These are phyloP conservation scores for Sordariomycetes sp. DNA, from an alignment of 2,329 filamentous ascomycete species.

Conservation along the genomic window DNA sequence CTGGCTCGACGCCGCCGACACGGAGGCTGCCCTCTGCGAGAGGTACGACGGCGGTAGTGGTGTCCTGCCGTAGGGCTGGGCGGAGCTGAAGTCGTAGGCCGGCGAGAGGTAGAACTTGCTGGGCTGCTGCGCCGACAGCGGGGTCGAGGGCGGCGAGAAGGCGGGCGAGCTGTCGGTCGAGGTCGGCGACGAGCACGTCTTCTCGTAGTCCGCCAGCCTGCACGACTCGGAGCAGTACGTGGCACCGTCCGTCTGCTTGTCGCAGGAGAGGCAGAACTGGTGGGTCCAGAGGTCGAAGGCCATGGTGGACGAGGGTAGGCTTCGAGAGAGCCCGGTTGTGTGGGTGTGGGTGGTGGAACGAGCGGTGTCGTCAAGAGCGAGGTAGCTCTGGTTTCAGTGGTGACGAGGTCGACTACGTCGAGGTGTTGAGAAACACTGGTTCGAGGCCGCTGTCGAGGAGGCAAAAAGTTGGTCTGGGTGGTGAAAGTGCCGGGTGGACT, in stretches of 20 bases:
- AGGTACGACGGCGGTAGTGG: slow-evolving; percentile 27
- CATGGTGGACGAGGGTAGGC: slow-evolving; percentile 25
- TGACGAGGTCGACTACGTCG: neutral
- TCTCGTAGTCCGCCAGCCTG: slow-evolving; percentile 78
- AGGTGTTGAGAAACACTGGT: neutral
- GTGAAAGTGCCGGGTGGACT: neutral
- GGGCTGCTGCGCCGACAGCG: slow-evolving; percentile 15
- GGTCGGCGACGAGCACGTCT: slow-evolving; percentile 33
- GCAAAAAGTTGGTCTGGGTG: neutral
- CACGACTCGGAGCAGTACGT: slow-evolving; percentile 91
- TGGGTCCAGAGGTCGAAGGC: slow-evolving; percentile 64
- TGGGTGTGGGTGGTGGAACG: neutral
- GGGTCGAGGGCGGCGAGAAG: slow-evolving; percentile 9
- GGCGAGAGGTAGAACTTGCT: slow-evolving; percentile 58
- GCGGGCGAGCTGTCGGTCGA: slow-evolving; percentile 2
- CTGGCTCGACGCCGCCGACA: slow-evolving; percentile 9
- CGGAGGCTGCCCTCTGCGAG: slow-evolving; percentile 15
- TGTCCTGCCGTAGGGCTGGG: slow-evolving; percentile 44
- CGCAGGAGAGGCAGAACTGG: slow-evolving; percentile 89
- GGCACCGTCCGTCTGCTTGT: slow-evolving; percentile 64
- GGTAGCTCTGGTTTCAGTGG: slow-evolving; percentile 8
- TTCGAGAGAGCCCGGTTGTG: neutral
- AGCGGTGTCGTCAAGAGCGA: neutral
- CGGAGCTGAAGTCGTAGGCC: slow-evolving; percentile 62
- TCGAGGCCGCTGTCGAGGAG: neutral